Evolutionary conservation across 2,329 filamentous ascomycete genomes (phyloP).

Genomic region (Colletotrichum liriopes): DNA sequence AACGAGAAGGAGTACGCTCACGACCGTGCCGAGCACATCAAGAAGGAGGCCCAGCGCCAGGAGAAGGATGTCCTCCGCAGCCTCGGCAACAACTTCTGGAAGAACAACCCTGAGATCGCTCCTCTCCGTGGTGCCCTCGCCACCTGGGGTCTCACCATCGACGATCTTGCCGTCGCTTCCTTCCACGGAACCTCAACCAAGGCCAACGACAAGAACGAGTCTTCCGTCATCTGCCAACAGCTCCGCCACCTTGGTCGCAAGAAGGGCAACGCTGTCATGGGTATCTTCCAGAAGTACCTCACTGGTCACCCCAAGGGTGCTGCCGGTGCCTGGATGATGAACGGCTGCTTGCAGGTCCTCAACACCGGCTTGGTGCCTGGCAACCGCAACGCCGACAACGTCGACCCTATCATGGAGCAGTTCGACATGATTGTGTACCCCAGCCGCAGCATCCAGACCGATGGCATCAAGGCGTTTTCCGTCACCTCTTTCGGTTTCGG

Average conservation of each 20-base stretch:
- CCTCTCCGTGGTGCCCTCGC: slow-evolving; percentile 96
- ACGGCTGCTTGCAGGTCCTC: slow-evolving; percentile 95
- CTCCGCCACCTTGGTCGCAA: slow-evolving; percentile 93
- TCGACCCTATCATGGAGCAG: slow-evolving; percentile 96
- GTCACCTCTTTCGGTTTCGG: slow-evolving; percentile 99
- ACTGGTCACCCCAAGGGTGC: slow-evolving; percentile 99
- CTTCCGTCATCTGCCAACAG: slow-evolving; percentile 96
- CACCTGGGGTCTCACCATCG: slow-evolving; percentile 97
- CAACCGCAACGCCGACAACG: slow-evolving; percentile 98
- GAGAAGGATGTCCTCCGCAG: slow-evolving; percentile 94
- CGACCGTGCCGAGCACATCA: slow-evolving; percentile 88
- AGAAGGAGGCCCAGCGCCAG: slow-evolving; percentile 87
- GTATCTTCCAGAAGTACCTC: slow-evolving; percentile 99
- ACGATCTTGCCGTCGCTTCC: slow-evolving; percentile 94
- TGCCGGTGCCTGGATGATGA: slow-evolving; percentile 99
- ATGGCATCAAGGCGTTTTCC: slow-evolving; percentile 98
- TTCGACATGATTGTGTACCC: slow-evolving; percentile 99
- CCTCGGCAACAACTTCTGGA: slow-evolving; percentile 99
- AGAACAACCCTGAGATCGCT: slow-evolving; percentile 92
- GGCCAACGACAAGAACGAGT: slow-evolving; percentile 99
- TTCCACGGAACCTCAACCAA: slow-evolving; percentile 99
- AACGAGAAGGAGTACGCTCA: slow-evolving; percentile 88
- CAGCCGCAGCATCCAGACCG: slow-evolving; percentile 94
- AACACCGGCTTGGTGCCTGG: slow-evolving; percentile 95
- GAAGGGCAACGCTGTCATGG: slow-evolving; percentile 96